A percentile compares a stretch with the other conserved stretches of the same genome.
Evolutionary conservation across 1,139 yeast species (phyloP).

Genomic region (Debaryomycetaceae sp.): DNA sequence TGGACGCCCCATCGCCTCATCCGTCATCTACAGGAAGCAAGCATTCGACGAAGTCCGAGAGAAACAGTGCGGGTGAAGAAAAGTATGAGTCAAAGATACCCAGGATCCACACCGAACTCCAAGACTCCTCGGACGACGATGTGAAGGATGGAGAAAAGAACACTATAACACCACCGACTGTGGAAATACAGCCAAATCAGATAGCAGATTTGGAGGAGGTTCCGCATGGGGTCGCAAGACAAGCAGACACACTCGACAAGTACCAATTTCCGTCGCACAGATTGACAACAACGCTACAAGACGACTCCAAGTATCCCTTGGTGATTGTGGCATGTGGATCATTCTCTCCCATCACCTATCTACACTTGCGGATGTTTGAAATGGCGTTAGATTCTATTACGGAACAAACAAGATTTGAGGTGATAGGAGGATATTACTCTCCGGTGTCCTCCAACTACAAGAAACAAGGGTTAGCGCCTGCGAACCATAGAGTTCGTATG

Average conservation of each 20-base stretch:
- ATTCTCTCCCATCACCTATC: conserved; percentile 90
- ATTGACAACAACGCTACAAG: conserved; percentile 65
- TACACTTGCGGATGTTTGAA: conserved; percentile 95
- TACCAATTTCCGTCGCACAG: conserved; percentile 87
- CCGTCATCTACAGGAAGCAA: conserved; percentile 23
- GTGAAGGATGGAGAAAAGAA: conserved; percentile 3
- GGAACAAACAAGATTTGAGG: conserved; percentile 91
- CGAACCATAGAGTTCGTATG: conserved; percentile 92
- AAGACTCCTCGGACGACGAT: conserved; percentile 34
- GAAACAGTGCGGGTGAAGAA: conserved; percentile 5
- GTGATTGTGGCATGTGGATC: conserved; percentile 98
- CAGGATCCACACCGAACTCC: conserved; percentile 39
- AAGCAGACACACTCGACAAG: conserved; percentile 63
- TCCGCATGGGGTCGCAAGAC: conserved; percentile 89
- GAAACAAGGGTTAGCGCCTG: conserved; percentile 88
- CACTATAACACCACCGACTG: conserved; percentile 38
- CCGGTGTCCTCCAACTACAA: conserved; percentile 94
- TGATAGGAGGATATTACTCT: conserved; percentile 95
- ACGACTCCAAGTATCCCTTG: conserved; percentile 78
- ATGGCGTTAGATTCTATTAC: conserved; percentile 96
- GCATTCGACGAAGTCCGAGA: conserved; percentile 1
- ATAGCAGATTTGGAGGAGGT: conserved; percentile 96
- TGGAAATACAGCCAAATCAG: conserved; percentile 58
- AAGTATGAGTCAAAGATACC: conserved; percentile 38
- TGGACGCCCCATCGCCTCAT: conserved; percentile 73